phyloP scores from a whole-genome alignment of 1,139 yeast genomes.

The Protomyces inouyei region DNA sequence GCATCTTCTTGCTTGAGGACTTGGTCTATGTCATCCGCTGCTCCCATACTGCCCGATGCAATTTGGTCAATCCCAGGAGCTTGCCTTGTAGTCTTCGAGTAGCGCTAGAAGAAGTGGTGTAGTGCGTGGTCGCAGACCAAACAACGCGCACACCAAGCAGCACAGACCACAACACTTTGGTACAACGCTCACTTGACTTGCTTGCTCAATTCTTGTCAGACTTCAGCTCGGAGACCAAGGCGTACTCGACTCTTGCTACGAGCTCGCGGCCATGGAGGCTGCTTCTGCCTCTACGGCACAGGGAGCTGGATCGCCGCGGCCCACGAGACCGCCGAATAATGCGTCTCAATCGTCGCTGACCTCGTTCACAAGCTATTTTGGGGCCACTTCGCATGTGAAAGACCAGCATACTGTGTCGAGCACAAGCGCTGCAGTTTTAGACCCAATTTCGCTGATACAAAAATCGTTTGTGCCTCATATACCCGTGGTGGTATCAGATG shows the following conservation, averaged over 20 bases:
- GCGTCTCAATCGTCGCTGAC: conserved; percentile 12
- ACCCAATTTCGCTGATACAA: conserved; percentile 27
- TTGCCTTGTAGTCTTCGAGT: no score
- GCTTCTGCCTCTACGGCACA: neutral
- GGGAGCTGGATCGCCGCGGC: neutral
- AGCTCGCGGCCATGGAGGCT: no score
- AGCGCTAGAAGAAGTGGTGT: no score
- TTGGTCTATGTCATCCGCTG: conserved; percentile 10
- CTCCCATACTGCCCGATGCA: neutral
- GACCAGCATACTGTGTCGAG: neutral
- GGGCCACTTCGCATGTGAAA: neutral
- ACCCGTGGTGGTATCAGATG: conserved; percentile 51
- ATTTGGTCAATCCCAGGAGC: no score
- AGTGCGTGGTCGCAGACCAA: no score
- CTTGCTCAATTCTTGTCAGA: neutral
- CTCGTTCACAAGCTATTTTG: conserved; percentile 20
- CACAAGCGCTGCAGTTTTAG: neutral
- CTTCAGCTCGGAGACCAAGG: neutral
- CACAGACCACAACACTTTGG: no score
- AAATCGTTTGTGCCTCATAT: conserved; percentile 52
- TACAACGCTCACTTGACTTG: neutral
- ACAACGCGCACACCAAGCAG: no score
- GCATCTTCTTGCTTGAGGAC: conserved; percentile 21
- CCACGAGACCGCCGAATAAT: neutral
- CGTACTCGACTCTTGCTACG: no score